phyloP scores from a whole-genome alignment of 768 basidiomycete genomes.

The Suillus discolor region DNA sequence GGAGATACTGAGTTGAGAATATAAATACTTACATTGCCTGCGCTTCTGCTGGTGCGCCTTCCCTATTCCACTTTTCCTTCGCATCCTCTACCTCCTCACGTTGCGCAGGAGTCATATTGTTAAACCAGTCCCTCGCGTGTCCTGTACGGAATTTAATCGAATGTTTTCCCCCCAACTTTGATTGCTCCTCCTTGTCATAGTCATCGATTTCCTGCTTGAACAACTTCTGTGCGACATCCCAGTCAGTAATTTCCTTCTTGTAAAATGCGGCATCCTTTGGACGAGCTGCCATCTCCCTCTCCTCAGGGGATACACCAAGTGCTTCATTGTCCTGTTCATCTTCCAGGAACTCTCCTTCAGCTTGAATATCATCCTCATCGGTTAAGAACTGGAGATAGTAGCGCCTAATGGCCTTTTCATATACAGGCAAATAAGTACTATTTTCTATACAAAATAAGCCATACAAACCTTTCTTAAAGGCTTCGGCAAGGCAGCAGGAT shows the following conservation, averaged over 20 bases:
- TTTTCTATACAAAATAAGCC: background rate
- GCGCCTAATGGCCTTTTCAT: background rate
- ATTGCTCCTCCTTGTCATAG: background rate
- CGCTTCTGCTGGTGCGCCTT: background rate
- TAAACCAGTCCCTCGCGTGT: background rate
- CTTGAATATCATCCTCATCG: background rate
- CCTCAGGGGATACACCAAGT: background rate
- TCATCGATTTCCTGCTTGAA: background rate
- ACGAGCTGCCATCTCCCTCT: background rate
- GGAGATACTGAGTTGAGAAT: too few species aligned
- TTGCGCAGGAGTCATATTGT: background rate
- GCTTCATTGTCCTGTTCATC: background rate
- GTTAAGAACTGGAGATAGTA: background rate
- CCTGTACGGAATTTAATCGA: background rate
- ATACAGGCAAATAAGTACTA: background rate
- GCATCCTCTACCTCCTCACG: background rate
- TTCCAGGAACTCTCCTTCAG: background rate
- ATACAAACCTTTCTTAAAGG: background rate
- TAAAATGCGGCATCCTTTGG: background rate
- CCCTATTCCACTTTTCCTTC: background rate
- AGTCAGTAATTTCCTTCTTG: background rate
- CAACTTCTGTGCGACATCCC: background rate
- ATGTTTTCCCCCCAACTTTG: background rate
- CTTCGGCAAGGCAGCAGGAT: background rate
- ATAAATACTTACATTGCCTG: background rate